Base-by-base conservation (phyloP, 805 yeast genomes). In the Suhomyces vadensis region DNA sequence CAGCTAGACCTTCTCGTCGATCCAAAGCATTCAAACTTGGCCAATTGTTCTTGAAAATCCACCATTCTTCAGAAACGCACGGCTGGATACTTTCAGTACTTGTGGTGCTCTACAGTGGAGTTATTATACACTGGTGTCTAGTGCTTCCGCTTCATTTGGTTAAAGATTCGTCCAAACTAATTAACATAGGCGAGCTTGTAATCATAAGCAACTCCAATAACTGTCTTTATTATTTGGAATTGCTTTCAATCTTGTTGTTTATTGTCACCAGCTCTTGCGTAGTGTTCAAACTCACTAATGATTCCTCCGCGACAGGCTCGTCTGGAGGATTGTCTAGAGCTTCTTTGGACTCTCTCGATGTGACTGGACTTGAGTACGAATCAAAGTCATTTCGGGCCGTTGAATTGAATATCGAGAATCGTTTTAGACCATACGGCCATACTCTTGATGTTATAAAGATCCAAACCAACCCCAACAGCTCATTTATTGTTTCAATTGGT, bases 401-500 rank as follows among this genome's bases (percentile, higher is more conserved):
- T 35, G 67, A 66, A 25, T 50, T 68, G 7, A 37, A 13, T 39
- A 51, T 6, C 49, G 64, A 3, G 57, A 58, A 39, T 43, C 82
- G 81, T 4, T n/a, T n/a, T n/a, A n/a, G n/a, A n/a, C n/a, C n/a
- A n/a, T n/a, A n/a, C n/a, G n/a, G n/a, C n/a, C 91, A 83, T 58
- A 63, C 69, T 19, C 65, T 86, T 39, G 95, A 88, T 58, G 73
- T 86, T 3, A 71, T 84, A 25, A 75, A 74, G 44, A 66, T 85
- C 8, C 64, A 73, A n/a, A 76, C 88, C 0, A 82, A 87, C 10
- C 61, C 73, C 16, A 67, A 77, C 10, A 73, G 80, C 41, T 81
- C 88, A 2, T 83, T 85, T 53, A 72, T 86, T 19, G 81, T 87
- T 0, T 75, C 86, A 1, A 75, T 85, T 21, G 92, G 91, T 3